Evolutionary conservation across 2,329 filamentous ascomycete genomes (phyloP).

Genomic region (Colletotrichum higginsianum): DNA sequence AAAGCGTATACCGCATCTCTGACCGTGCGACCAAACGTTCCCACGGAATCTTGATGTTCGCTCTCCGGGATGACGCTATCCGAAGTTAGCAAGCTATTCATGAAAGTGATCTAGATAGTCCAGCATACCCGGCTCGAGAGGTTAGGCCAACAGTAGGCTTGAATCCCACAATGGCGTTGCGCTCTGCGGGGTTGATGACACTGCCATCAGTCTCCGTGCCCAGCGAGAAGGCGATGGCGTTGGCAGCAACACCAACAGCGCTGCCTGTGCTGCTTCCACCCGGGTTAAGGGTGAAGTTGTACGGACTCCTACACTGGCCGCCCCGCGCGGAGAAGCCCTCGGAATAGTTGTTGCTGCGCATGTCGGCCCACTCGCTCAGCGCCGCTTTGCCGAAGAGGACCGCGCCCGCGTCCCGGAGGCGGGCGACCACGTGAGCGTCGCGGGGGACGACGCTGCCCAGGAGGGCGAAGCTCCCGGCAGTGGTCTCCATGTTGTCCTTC

Average conservation of each 20-base stretch:
- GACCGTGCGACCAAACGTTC: conserved; percentile 77
- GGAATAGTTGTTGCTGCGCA: conserved; percentile 77
- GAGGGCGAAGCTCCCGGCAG: conserved; percentile 78
- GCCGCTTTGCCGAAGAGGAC: conserved; percentile 80
- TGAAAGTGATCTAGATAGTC: background rate
- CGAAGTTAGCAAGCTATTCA: background rate
- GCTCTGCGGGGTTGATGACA: conserved; percentile 80
- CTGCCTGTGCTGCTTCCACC: conserved; percentile 79
- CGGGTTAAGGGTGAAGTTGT: conserved; percentile 78
- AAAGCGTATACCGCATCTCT: conserved; percentile 77
- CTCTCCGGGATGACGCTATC: conserved; percentile 73
- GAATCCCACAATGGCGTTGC: conserved; percentile 79
- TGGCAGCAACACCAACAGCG: conserved; percentile 75
- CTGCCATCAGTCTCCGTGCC: conserved; percentile 83
- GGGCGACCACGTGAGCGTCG: conserved; percentile 76
- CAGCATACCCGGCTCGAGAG: conserved; percentile 65
- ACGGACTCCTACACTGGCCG: conserved; percentile 75
- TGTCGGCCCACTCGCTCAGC: conserved; percentile 82
- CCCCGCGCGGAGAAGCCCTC: conserved; percentile 77
- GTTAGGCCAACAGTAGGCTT: conserved; percentile 84
- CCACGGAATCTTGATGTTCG: conserved; percentile 78
- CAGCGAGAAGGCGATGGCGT: conserved; percentile 74
- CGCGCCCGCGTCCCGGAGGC: conserved; percentile 75
- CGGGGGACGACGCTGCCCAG: conserved; percentile 76
- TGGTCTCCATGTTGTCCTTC: conserved; percentile 81